These are phyloP conservation scores for Sporothrix schenckii DNA, from an alignment of 2,329 filamentous ascomycete species.

Conservation along the genomic window DNA sequence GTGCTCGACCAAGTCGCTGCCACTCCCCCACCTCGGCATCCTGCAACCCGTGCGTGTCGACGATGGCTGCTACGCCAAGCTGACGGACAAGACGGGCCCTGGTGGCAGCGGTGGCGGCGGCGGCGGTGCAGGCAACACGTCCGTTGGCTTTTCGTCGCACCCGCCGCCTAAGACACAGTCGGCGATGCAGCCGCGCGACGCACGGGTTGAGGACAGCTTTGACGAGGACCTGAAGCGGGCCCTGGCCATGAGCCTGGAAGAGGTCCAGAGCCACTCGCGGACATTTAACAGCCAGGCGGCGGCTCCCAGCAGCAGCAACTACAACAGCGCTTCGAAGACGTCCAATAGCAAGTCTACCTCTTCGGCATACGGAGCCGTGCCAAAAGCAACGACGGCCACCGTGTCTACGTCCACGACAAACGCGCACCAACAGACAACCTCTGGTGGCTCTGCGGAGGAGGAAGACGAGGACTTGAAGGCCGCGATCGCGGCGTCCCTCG, in stretches of 20 bases:
- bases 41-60: conserved; percentile 89
- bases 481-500: conserved; percentile 90
- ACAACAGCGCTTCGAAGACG: conserved; percentile 19
- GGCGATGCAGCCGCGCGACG: conserved; percentile 85
- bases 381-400: not conserved
- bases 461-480: conserved; percentile 92
- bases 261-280: conserved; percentile 74
- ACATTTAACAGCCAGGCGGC: conserved; percentile 52
- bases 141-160: conserved; percentile 11
- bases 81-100: conserved; percentile 72
- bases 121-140: conserved; percentile 46
- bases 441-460: conserved; percentile 48
- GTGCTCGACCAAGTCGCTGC: conserved; percentile 85
- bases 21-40: conserved; percentile 91
- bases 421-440: not conserved
- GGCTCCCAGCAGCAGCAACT: conserved; percentile 34
- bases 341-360: conserved; percentile 40
- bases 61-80: conserved; percentile 89
- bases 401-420: conserved; percentile 30
- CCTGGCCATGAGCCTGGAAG: conserved; percentile 94
- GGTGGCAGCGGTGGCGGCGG: conserved; percentile 40
- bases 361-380: conserved; percentile 12
- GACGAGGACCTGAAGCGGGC: conserved; percentile 94
- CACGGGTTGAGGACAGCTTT: conserved; percentile 84
- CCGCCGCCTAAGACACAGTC: conserved; percentile 50